These are phyloP conservation scores for Aspergillus coremiiformis DNA, from an alignment of 495 filamentous ascomycete species.

Conservation along the genomic window DNA sequence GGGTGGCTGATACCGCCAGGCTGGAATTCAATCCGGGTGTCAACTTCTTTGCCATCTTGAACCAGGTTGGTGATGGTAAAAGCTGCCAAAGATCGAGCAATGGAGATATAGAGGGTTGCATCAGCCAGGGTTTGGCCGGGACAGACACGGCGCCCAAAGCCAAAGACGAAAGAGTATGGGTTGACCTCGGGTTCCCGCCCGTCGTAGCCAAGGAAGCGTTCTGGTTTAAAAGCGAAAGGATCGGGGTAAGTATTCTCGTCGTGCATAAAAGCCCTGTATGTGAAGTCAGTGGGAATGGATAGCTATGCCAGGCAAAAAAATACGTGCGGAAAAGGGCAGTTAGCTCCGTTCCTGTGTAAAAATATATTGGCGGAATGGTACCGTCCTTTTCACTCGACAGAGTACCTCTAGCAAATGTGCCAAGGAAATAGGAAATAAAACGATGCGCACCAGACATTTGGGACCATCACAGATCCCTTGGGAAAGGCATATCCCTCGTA, in stretches of 20 bases:
- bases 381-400: too few relatives aligned
- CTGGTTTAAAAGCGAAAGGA: constrained; percentile 25
- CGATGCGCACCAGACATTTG: constrained; percentile 29
- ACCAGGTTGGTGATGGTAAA: constrained; percentile 36
- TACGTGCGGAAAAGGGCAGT: too few relatives aligned
- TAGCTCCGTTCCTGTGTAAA: too few relatives aligned
- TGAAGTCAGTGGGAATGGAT: neutral
- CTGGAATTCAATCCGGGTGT: constrained; percentile 18
- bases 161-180: constrained; percentile 37
- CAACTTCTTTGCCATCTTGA: constrained; percentile 15
- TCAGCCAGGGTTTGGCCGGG: constrained; percentile 53
- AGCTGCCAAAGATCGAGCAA: constrained; percentile 46
- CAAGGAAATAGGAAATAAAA: neutral
- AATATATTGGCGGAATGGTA: too few relatives aligned
- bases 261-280: constrained; percentile 15
- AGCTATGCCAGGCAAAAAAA: too few relatives aligned
- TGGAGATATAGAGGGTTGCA: constrained; percentile 43
- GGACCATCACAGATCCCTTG: constrained; percentile 34
- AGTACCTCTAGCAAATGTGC: too few relatives aligned
- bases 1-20: constrained; percentile 36
- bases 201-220: constrained; percentile 24
- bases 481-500: constrained; percentile 34
- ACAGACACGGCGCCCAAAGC: constrained; percentile 53
- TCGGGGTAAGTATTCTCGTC: constrained; percentile 12
- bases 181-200: constrained; percentile 17